Base-by-base conservation (phyloP, 1,284 basidiomycete species). In the Puccinia triticina region DNA sequence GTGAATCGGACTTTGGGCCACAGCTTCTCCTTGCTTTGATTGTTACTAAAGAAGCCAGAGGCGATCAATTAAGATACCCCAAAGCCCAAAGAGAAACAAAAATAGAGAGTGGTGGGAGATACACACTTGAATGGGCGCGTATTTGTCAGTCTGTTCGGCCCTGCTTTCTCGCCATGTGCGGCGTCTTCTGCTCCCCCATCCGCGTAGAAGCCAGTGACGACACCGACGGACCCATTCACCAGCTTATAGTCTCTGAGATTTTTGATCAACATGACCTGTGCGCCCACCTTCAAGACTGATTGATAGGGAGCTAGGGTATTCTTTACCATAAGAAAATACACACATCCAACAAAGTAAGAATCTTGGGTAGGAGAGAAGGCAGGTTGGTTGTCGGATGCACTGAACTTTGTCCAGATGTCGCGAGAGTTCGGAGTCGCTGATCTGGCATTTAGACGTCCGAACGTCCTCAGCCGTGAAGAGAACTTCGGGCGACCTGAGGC, bases 201-300 rank as follows among this genome's bases (percentile, higher is more conserved):
- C 77, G 3, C 26, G 32, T 37, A 86, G 86, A 96, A 96, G 0
- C 89, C 90, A n/a, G 92, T 86, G 29, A 95, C 89, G 83, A 89
- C 90, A 26, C 94, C 94, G 84, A 94, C 90, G 14, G 91, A 92
- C 0, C 94, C 94, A 86, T 96, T 96, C 64, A 95, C 93, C 8
- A 95, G 90, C 72, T 89, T 89, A 61, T 92, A 90, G 85, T 93
- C 92, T 10, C 43, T 40, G 10, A 90, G 86, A 86, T 90, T 94
- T 90, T 92, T 94, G 90, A 95, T 91, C 29, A 96, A 88, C 89
- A 90, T 90, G 69, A 90, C 90, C 84, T 88, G 88, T 0, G 92
- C 92, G 64, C 91, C 90, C 48, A 91, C 87, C 86, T 92, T 93
- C 55, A 97, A 89, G 0, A 86, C 85, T 57, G 97, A 89, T 0